Conservation (phyloP, 176 grass and related monocot species). For the Tuctoria greenei region DNA sequence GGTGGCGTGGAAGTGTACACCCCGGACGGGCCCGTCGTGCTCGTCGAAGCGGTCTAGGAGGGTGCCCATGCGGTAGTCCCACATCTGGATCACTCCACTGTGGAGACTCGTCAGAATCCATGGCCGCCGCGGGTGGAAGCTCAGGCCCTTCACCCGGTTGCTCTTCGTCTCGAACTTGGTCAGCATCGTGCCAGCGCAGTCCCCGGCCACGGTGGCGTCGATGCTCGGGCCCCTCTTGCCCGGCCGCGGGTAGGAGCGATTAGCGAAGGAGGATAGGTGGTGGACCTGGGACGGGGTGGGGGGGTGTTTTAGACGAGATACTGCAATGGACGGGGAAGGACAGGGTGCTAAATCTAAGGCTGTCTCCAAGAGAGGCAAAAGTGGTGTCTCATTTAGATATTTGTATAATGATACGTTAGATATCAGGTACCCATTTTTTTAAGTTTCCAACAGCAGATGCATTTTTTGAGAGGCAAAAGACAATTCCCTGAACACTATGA, state of each 20-base stretch:
- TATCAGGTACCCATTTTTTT: no score
- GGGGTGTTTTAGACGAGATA: background rate
- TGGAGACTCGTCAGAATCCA: conserved; percentile 98
- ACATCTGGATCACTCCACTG: conserved; percentile 98
- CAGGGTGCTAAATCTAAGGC: no score
- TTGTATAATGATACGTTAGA: no score
- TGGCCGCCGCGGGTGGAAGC: conserved; percentile 91
- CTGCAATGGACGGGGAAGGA: background rate
- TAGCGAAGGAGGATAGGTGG: conserved; percentile 13
- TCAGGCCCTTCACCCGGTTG: conserved; percentile 96
- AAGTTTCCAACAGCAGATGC: no score
- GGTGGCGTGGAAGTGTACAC: conserved; percentile 94
- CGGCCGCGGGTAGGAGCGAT: conserved; percentile 20
- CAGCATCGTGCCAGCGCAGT: conserved; percentile 64
- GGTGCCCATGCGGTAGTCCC: conserved; percentile 99
- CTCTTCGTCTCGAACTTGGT: conserved; percentile 99
- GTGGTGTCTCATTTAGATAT: no score
- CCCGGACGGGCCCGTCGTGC: conserved; percentile 94
- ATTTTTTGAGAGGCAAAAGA: no score
- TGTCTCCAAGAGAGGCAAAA: no score
- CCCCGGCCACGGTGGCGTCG: conserved; percentile 16
- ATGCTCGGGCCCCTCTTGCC: conserved; percentile 13
- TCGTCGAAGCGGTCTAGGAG: conserved; percentile 99
- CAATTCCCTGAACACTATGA: no score
- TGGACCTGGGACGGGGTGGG: conserved; percentile 36